phyloP scores from a whole-genome alignment of 371 early-diverging fungal species.

The Actinomortierella wolfii region DNA sequence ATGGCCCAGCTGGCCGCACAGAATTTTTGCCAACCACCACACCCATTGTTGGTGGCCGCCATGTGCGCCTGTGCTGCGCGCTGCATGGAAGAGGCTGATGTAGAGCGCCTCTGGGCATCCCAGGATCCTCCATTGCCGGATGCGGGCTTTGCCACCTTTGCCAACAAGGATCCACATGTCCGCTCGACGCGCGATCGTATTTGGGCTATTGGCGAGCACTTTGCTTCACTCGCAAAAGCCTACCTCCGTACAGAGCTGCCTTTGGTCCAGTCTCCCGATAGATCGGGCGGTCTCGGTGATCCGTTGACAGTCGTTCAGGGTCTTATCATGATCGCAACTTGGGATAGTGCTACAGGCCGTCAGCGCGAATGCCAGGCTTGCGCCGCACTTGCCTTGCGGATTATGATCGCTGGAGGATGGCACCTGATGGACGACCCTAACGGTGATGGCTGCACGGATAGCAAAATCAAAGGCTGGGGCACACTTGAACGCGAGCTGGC shows the following conservation, averaged over 20 bases:
- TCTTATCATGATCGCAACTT: slow-evolving; percentile 39
- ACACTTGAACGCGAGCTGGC: slow-evolving; percentile 47
- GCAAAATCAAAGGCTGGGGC: slow-evolving; percentile 45
- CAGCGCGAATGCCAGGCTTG: slow-evolving; percentile 46
- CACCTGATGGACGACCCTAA: slow-evolving; percentile 45
- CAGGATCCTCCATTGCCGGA: slow-evolving; percentile 44
- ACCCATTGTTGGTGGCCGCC: slow-evolving; percentile 36
- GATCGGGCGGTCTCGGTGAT: slow-evolving; percentile 43
- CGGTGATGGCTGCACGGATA: slow-evolving; percentile 45
- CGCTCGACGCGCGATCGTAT: slow-evolving; percentile 41
- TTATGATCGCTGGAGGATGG: slow-evolving; percentile 48
- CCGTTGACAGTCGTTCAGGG: slow-evolving; percentile 46
- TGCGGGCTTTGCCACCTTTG: slow-evolving; percentile 36
- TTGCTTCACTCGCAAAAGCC: slow-evolving; percentile 39
- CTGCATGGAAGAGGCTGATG: slow-evolving; percentile 41
- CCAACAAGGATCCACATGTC: slow-evolving; percentile 37
- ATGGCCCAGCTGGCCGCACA: slow-evolving; percentile 40
- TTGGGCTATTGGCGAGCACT: slow-evolving; percentile 44
- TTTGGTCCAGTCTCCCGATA: slow-evolving; percentile 41
- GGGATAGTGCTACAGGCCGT: slow-evolving; percentile 45
- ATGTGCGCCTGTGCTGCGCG: slow-evolving; percentile 42
- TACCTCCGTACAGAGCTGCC: slow-evolving; percentile 43
- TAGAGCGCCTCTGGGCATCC: slow-evolving; percentile 39
- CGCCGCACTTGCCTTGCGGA: slow-evolving; percentile 38
- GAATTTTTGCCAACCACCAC: slow-evolving; percentile 40